These are phyloP conservation scores for Cladophialophora immunda DNA, from an alignment of 2,329 filamentous ascomycete genomes.

Conservation along the genomic window DNA sequence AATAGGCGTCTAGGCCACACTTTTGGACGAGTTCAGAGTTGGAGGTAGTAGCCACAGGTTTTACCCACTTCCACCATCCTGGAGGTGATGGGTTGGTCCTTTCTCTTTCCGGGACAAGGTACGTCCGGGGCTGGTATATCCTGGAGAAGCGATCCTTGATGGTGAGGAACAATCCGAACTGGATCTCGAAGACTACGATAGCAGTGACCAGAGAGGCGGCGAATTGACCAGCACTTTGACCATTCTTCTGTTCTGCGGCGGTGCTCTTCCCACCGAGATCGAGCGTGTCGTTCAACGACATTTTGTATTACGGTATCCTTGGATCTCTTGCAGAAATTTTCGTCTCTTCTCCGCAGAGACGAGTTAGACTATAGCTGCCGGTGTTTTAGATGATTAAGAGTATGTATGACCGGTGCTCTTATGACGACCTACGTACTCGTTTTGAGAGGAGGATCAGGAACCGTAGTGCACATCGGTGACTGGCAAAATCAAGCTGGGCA, in stretches of 20 bases:
- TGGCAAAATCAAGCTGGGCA: not conserved
- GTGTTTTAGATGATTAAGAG: constrained; percentile 8
- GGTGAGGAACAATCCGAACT: constrained; percentile 75
- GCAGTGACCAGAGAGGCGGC: constrained; percentile 71
- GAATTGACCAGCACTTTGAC: constrained; percentile 57
- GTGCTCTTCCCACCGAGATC: constrained; percentile 28
- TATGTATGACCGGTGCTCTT: constrained; percentile 24
- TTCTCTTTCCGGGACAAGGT: constrained; percentile 84
- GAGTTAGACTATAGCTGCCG: not conserved
- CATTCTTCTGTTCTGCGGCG: constrained; percentile 31
- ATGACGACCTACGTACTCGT: not conserved
- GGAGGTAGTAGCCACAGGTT: constrained; percentile 70
- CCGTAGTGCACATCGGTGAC: not conserved
- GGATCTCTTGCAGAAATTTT: not conserved
- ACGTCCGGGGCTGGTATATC: constrained; percentile 88
- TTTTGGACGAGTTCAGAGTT: constrained; percentile 91
- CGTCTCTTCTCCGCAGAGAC: not conserved
- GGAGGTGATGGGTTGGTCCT: constrained; percentile 77
- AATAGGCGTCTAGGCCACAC: constrained; percentile 95
- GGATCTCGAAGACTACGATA: constrained; percentile 68
- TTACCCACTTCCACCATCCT: constrained; percentile 63
- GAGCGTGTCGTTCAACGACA: constrained; percentile 35
- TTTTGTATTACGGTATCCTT: constrained; percentile 19
- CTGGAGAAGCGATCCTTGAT: constrained; percentile 80
- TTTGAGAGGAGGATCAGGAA: not conserved